Base-by-base conservation (phyloP, 371 early-diverging fungal genomes). In the Smittium culicis region DNA sequence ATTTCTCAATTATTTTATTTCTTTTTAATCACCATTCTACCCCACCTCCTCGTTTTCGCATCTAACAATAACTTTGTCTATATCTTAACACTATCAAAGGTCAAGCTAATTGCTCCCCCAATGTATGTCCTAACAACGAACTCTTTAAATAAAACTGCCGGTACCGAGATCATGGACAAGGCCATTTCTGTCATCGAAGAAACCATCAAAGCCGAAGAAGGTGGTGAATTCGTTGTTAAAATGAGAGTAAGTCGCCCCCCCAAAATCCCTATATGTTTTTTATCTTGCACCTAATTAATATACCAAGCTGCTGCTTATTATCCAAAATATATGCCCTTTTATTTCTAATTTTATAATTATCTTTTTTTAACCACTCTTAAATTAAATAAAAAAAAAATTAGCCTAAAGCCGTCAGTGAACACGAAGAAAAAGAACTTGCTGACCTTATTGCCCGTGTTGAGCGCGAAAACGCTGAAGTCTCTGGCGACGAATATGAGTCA, bases 391-490 rank as follows among this genome's bases (percentile, higher is more conserved):
- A n/a, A n/a, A n/a, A n/a, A n/a, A 20, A 57, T 57, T 57, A 57
- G 80, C 91, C 91, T 30, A 80, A 85, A 71, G 89, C 87, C 45
- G 94, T 97, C 29, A 87, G 87, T 64, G 96, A 93, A 70, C 85
- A 88, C 54, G 99, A 97, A 77, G 98, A 98, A 70, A 81, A 82
- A 76, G 98, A 96, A 82, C 86, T 97, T 57, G 92, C 88, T 68
- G 90, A 86, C 71, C 80, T 94, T 61, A 88, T 98, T 88, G 92
- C 88, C 69, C 85, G 88, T 70, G 90, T 88, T 55, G 96, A 93
- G 79, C 86, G 88, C 79, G 94, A 96, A 79, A 95, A 94, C 77
- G 88, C 88, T 67, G 92, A 96, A 78, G 89, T 96, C 35, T 85
- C 88, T 32, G 97, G 94, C 73, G 95, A 94, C 79, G 91, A 89